Percentiles rank a stretch among this genome's conserved stretches.
phyloP scores from a whole-genome alignment of 106 monocot genomes.

The Apostasia shenzhenica region DNA sequence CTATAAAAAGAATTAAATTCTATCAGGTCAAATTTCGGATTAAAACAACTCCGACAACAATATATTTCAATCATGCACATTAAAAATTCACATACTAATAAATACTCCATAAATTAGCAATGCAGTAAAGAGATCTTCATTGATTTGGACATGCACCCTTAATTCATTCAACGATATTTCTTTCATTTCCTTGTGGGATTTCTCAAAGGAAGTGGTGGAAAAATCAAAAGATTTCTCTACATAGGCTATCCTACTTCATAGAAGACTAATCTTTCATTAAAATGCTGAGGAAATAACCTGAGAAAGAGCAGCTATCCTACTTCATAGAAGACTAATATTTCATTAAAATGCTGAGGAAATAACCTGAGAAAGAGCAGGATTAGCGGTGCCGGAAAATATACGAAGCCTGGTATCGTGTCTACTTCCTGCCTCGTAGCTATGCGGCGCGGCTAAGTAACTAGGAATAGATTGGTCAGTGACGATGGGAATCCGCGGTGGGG shows the following conservation, averaged over 20 bases:
- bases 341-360: background rate
- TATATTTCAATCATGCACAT: too few species aligned
- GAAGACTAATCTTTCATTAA: background rate
- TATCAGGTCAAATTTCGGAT: too few species aligned
- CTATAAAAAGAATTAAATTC: too few species aligned
- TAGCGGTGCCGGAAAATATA: constrained; percentile 77
- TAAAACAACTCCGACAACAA: too few species aligned
- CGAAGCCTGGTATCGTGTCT: constrained; percentile 38
- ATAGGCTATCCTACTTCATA: background rate
- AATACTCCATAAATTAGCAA: too few species aligned
- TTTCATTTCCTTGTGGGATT: too few species aligned
- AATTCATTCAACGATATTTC: too few species aligned
- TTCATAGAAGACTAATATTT: background rate
- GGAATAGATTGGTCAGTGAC: constrained; percentile 22
- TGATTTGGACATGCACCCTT: too few species aligned
- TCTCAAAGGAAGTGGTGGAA: too few species aligned
- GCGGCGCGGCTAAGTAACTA: constrained; percentile 15
- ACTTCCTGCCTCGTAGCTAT: background rate
- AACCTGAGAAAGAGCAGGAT: constrained; percentile 66
- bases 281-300: constrained; percentile 26
- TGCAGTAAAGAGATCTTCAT: too few species aligned
- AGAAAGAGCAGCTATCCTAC: constrained; percentile 24
- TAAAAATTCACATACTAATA: too few species aligned
- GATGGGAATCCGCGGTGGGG: constrained; percentile 26
- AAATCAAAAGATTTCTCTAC: too few species aligned